Evolutionary conservation across 2,329 filamentous ascomycete species (phyloP).

Genomic region (Venturia nashicola): DNA sequence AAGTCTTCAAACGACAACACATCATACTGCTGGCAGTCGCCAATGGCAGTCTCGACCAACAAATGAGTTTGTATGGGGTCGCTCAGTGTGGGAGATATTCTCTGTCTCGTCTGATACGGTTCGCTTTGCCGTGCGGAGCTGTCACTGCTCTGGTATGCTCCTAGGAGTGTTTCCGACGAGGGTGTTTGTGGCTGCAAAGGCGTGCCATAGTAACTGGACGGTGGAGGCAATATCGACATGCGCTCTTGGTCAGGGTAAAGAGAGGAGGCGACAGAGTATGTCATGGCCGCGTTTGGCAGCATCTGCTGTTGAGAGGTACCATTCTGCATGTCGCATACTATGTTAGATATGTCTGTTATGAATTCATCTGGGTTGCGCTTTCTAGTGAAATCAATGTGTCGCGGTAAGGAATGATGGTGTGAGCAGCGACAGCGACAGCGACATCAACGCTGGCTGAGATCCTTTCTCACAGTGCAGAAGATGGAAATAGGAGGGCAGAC

Average conservation of each 20-base stretch:
- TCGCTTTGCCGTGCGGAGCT: neutral
- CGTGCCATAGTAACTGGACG: neutral
- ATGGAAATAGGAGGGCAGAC: neutral
- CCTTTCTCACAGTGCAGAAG: neutral
- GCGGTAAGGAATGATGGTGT: neutral
- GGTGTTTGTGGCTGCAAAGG: neutral
- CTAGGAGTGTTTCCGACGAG: slow-evolving; percentile 7
- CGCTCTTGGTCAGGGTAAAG: neutral
- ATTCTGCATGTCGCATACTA: slow-evolving; percentile 8
- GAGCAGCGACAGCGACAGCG: neutral
- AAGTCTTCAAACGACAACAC: slow-evolving; percentile 86
- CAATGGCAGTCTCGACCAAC: slow-evolving; percentile 83
- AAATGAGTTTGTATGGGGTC: slow-evolving; percentile 73
- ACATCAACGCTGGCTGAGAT: neutral
- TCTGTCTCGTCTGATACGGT: neutral
- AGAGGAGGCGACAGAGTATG: slow-evolving; percentile 4
- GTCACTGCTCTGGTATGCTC: slow-evolving; percentile 2
- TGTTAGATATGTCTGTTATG: neutral
- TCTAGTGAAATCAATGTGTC: neutral
- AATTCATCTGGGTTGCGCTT: neutral
- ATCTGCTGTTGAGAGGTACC: slow-evolving; percentile 1
- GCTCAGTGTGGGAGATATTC: neutral
- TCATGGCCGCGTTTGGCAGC: slow-evolving; percentile 2
- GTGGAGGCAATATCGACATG: neutral
- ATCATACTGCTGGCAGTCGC: slow-evolving; percentile 75